Conservation (phyloP, 116 monocot species). For the Dioscorea cayenensis region DNA sequence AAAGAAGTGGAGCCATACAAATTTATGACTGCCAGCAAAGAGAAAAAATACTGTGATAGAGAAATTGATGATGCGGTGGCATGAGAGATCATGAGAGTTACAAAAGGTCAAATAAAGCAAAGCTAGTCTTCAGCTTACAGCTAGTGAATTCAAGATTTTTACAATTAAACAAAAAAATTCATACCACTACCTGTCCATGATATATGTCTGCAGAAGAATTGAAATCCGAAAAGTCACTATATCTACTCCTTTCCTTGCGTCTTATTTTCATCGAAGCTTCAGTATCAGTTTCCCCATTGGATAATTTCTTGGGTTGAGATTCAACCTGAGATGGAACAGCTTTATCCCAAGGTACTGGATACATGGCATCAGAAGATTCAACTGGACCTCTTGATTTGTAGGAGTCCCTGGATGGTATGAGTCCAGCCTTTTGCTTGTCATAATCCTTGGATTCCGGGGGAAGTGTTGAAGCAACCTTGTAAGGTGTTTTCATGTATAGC, state of each 20-base stretch:
- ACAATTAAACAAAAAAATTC: background rate
- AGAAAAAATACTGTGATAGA: no score
- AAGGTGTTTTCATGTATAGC: constrained; percentile 22
- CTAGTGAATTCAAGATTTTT: background rate
- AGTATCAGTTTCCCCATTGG: constrained; percentile 34
- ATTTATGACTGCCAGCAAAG: no score
- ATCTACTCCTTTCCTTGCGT: constrained; percentile 39
- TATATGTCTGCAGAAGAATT: constrained; percentile 32
- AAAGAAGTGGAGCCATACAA: no score
- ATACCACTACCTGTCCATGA: constrained; percentile 44
- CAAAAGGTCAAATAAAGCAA: background rate
- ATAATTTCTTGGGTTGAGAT: constrained; percentile 29
- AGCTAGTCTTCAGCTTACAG: background rate
- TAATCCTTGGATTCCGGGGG: constrained; percentile 32
- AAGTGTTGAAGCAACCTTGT: constrained; percentile 29
- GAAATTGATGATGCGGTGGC: no score
- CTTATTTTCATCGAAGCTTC: constrained; percentile 23
- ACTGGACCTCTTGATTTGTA: constrained; percentile 34
- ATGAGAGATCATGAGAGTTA: background rate
- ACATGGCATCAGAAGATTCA: constrained; percentile 31
- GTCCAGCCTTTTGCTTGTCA: constrained; percentile 38
- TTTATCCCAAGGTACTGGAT: constrained; percentile 40
- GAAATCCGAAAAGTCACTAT: constrained; percentile 31
- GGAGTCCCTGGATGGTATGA: constrained; percentile 17
- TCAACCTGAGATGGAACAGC: constrained; percentile 38